Conservation (phyloP, 108 stramenopile species). For the Fistulifera pelliculosa region DNA sequence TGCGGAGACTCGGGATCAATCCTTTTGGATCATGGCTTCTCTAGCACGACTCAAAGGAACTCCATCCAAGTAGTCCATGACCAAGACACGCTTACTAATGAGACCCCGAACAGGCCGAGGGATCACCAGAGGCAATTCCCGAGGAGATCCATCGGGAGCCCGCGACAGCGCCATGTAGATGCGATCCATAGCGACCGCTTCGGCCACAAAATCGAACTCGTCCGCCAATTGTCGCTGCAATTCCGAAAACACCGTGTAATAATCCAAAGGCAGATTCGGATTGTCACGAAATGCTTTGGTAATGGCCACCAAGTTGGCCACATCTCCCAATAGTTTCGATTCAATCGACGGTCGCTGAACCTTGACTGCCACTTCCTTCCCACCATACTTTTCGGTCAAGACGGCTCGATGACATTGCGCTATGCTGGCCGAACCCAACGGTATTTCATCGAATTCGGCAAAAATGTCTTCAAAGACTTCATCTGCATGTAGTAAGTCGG, state of each 20-base stretch:
- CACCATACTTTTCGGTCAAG: constrained; percentile 65
- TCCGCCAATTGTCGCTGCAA: constrained; percentile 80
- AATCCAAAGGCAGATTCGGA: constrained; percentile 81
- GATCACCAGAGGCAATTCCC: constrained; percentile 70
- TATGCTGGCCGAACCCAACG: constrained; percentile 51
- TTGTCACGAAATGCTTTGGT: constrained; percentile 67
- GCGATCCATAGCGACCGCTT: constrained; percentile 92
- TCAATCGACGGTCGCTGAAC: constrained; percentile 89
- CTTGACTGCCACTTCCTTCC: constrained; percentile 89
- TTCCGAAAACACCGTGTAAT: constrained; percentile 87
- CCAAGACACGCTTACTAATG: constrained; percentile 77
- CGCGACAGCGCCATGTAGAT: constrained; percentile 60
- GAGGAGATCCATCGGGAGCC: constrained; percentile 35
- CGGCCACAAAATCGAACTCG: constrained; percentile 94
- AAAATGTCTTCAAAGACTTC: constrained; percentile 79
- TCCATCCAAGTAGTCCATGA: constrained; percentile 90
- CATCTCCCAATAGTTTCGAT: constrained; percentile 85
- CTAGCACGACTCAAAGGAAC: constrained; percentile 79
- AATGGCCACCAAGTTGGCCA: constrained; percentile 83
- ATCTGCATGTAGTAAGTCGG: constrained; percentile 47
- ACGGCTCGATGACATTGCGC: constrained; percentile 94
- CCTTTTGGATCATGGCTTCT: constrained; percentile 81
- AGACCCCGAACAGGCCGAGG: constrained; percentile 84
- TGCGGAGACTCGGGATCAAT: constrained; percentile 83
- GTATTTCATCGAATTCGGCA: constrained; percentile 76